Conservation (phyloP, 768 basidiomycete species). For the Tulasnella sp. region DNA sequence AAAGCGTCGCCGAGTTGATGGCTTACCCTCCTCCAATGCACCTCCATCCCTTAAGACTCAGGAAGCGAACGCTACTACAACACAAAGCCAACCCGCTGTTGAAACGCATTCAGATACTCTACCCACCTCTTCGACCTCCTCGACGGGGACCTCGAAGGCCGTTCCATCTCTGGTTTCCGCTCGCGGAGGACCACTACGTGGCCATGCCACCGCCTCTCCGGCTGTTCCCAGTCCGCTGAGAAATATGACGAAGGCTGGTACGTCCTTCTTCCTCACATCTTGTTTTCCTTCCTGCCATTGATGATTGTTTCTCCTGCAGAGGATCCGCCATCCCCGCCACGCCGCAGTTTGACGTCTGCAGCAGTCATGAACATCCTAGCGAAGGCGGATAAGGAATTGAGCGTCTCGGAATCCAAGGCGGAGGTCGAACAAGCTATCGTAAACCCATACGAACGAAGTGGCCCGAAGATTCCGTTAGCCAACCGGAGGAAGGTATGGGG, state of each 20-base stretch:
- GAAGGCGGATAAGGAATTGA: conserved; percentile 23
- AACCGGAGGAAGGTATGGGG: conserved; percentile 4
- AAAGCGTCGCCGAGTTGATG: conserved; percentile 24
- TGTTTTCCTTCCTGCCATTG: neutral
- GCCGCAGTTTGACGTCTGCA: conserved; percentile 17
- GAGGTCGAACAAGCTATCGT: conserved; percentile 20
- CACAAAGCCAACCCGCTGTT: neutral
- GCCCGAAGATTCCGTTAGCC: neutral
- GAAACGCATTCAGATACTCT: neutral
- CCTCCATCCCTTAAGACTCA: neutral
- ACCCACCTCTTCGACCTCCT: neutral
- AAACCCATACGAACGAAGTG: conserved; percentile 24
- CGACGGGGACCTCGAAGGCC: neutral
- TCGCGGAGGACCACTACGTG: neutral
- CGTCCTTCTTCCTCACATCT: neutral
- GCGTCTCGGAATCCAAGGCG: neutral
- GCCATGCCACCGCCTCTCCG: conserved; percentile 10
- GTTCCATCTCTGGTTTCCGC: neutral
- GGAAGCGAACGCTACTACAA: neutral
- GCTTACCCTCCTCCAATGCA: neutral
- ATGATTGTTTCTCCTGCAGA: neutral
- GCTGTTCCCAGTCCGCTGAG: conserved; percentile 23
- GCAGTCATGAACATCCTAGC: conserved; percentile 20
- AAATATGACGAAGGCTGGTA: conserved; percentile 24
- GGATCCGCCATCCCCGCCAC: conserved; percentile 22